A percentile compares a stretch with the other conserved stretches of the same genome.
phyloP scores from a whole-genome alignment of 306 rosid genomes.

The Pterocarpus santalinus region DNA sequence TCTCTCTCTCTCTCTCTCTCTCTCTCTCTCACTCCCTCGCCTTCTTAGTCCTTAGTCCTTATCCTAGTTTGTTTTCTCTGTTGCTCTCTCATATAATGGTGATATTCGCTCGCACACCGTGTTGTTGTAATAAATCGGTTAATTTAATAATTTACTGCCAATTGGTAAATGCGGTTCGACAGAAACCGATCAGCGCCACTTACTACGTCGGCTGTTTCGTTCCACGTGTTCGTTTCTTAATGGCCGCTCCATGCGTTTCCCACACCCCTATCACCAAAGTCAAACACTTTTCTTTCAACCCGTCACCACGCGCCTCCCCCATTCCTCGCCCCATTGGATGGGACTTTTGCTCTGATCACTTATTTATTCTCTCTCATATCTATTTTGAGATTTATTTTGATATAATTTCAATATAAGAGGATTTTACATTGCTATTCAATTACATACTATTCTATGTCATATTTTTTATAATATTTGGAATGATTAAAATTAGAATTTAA shows the following conservation, averaged over 20 bases:
- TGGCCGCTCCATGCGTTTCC: constrained; percentile 52
- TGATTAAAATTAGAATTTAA: too few species aligned
- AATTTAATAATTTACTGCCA: constrained; percentile 63
- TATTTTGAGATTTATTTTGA: too few species aligned
- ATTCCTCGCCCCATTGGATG: not conserved
- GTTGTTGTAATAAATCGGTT: constrained; percentile 50
- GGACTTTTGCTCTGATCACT: too few species aligned
- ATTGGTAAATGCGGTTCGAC: constrained; percentile 63
- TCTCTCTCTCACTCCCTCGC: constrained; percentile 1
- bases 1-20: constrained; percentile 5
- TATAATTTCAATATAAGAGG: too few species aligned
- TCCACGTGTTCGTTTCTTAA: constrained; percentile 51
- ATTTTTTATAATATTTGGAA: too few species aligned
- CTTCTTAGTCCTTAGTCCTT: not conserved
- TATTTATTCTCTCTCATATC: too few species aligned
- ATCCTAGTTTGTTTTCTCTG: constrained; percentile 6
- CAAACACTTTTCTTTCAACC: constrained; percentile 54
- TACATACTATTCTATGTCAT: too few species aligned
- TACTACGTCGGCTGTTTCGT: constrained; percentile 48
- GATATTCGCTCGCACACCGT: not conserved
- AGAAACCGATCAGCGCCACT: constrained; percentile 61
- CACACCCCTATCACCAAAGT: constrained; percentile 53
- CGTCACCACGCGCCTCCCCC: constrained; percentile 28
- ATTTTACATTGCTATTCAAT: too few species aligned
- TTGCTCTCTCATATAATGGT: constrained; percentile 28